Conservation (phyloP, 345 rosid genomes). For the Eucalyptus erythrocorys region DNA sequence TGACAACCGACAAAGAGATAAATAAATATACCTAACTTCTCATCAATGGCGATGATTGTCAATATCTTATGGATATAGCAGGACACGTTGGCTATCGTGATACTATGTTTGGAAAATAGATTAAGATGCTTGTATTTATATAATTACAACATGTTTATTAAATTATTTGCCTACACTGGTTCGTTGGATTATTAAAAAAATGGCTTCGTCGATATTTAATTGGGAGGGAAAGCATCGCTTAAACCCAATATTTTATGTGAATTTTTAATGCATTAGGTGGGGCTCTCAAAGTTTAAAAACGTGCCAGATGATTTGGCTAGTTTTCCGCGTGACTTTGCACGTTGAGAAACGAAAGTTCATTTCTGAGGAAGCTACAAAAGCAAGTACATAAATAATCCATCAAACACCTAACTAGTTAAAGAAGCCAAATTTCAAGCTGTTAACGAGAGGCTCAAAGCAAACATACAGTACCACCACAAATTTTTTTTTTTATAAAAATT, state of each 20-base stretch:
- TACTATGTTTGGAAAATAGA: not conserved
- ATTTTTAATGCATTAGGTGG: not conserved
- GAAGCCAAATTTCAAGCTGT: not conserved
- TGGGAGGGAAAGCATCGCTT: not conserved
- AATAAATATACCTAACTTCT: too few relatives aligned
- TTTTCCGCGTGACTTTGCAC: not conserved
- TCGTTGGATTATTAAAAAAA: not conserved
- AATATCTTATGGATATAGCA: not conserved
- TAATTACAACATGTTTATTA: not conserved
- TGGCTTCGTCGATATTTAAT: too few relatives aligned
- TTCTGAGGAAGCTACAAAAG: not conserved
- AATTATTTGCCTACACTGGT: not conserved
- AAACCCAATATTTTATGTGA: not conserved
- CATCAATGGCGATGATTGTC: rapidly evolving
- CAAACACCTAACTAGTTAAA: not conserved
- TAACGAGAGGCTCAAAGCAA: too few relatives aligned
- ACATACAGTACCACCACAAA: not conserved
- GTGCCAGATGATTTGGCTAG: not conserved
- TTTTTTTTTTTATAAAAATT: too few relatives aligned
- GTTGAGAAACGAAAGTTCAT: not conserved
- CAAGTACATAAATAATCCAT: not conserved
- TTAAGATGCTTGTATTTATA: not conserved
- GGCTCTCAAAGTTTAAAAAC: not conserved
- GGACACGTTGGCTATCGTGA: not conserved
- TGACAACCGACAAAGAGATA: rapidly evolving